Base-by-base conservation (phyloP, 192 early-diverging fungal genomes). In the Tieghemiomyces parasiticus region DNA sequence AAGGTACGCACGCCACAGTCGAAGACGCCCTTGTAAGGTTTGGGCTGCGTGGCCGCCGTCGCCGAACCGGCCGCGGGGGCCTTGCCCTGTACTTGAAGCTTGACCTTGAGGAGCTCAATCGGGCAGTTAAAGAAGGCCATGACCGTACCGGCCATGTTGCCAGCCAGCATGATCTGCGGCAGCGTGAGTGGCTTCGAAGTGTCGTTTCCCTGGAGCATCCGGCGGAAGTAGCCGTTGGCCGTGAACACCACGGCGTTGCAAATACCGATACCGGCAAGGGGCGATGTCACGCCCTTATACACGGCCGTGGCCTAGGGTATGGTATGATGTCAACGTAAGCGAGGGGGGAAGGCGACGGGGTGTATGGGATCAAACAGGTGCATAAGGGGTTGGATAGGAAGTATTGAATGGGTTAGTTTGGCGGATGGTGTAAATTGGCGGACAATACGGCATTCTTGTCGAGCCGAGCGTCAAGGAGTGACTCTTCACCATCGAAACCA, bases 161-260 rank as follows among this genome's bases (percentile, higher is more conserved):
- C 84, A 46, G 81, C 74, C 20, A 73, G 28, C 50, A 66, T 72
- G 52, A 82, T 69, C 68, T 84, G 63, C 25, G 64, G 67, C 66
- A 72, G 35, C 29, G 60, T 56, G 53, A 48, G 26, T 14, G 46
- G 42, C 45, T 74, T 71, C 16, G 45, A 64, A 35, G 63, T 64
- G 34, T 79, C 69, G 22, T 65, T 75, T 12, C 69, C 71, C 32
- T 74, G 75, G 4, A 86, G 60, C 61, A 79, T 60, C 24, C 74
- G 71, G 25, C 81, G 72, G 51, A 85, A 83, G 8, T 70, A 61
- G 25, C 78, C 79, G 59, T 86, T 85, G 38, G 78, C 73, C 58
- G 77, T 69, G 67, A 86, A 86, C 44, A 86, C 58, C 30, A 85
- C 79, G 2, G 83, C 82, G 74, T 86, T 86, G 62, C 81, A 83